These are phyloP conservation scores for Mucor mucedo DNA, from an alignment of 371 early-diverging fungal genomes.

Conservation along the genomic window DNA sequence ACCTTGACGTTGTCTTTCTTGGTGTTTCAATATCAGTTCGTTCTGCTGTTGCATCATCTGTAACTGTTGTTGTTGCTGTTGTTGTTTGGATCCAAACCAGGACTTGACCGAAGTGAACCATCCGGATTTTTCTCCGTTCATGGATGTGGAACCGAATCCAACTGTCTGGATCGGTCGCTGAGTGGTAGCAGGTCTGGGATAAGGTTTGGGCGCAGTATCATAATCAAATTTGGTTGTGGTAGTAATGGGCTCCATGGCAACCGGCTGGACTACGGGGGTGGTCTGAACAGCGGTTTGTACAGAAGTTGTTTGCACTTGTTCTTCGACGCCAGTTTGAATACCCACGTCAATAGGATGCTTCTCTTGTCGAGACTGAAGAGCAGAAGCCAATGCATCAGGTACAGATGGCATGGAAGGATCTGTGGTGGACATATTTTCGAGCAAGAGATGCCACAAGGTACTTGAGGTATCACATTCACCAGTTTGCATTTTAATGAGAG, in stretches of 20 bases:
- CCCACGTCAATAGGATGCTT: slow-evolving; percentile 10
- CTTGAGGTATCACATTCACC: slow-evolving; percentile 71
- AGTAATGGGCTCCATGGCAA: no score
- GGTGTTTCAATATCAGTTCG: slow-evolving; percentile 4
- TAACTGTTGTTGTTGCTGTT: slow-evolving; percentile 15
- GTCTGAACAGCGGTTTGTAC: not conserved
- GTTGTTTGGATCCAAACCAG: slow-evolving; percentile 47
- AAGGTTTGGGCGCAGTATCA: slow-evolving; percentile 6
- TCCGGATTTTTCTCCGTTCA: slow-evolving; percentile 29
- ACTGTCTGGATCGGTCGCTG: slow-evolving; percentile 24
- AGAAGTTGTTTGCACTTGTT: not conserved
- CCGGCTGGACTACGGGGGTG: no score
- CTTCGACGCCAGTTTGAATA: slow-evolving; percentile 10
- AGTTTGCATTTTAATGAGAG: slow-evolving; percentile 65
- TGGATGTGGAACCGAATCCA: slow-evolving; percentile 30
- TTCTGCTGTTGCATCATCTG: slow-evolving; percentile 2
- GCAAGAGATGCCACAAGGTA: slow-evolving; percentile 76
- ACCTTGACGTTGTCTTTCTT: slow-evolving; percentile 15
- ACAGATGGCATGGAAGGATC: slow-evolving; percentile 8
- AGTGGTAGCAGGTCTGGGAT: slow-evolving; percentile 22
- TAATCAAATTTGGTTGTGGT: no score
- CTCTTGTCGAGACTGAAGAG: slow-evolving; percentile 10
- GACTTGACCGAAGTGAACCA: slow-evolving; percentile 56
- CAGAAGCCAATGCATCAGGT: slow-evolving; percentile 31
- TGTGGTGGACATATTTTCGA: slow-evolving; percentile 41